phyloP scores from a whole-genome alignment of 2,329 filamentous ascomycete genomes.

The Bretziella fagacearum region DNA sequence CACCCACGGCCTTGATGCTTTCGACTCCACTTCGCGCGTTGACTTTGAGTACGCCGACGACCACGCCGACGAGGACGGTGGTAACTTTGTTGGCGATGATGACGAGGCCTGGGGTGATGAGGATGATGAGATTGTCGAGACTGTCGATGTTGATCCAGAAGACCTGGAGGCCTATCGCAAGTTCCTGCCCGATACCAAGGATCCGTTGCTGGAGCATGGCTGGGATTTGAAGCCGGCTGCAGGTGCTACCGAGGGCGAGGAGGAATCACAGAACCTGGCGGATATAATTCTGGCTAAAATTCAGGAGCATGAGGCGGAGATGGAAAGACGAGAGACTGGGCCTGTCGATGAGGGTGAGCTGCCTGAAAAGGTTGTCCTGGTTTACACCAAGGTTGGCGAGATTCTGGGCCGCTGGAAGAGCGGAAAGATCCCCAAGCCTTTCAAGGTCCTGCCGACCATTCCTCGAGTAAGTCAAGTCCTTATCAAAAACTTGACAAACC shows the following conservation, averaged over 20 bases:
- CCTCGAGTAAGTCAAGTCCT: slow-evolving; percentile 28
- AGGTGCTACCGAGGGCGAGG: slow-evolving; percentile 24
- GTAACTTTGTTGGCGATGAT: slow-evolving; percentile 3
- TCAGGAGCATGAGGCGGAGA: slow-evolving; percentile 65
- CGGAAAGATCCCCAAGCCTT: slow-evolving; percentile 68
- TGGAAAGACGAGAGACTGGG: slow-evolving; percentile 26
- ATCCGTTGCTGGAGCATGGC: slow-evolving; percentile 55
- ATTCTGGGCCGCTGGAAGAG: slow-evolving; percentile 15
- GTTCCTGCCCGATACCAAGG: slow-evolving; percentile 62
- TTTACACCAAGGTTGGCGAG: slow-evolving; percentile 54
- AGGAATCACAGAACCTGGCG: slow-evolving; percentile 60
- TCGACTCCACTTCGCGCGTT: slow-evolving; percentile 48
- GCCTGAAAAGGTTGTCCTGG: slow-evolving; percentile 80
- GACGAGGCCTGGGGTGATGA: slow-evolving; percentile 62
- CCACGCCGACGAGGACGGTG: slow-evolving; percentile 24
- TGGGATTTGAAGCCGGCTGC: slow-evolving; percentile 32
- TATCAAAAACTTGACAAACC: too few relatives aligned
- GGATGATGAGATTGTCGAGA: slow-evolving; percentile 54
- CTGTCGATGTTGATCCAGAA: slow-evolving; percentile 69
- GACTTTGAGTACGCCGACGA: slow-evolving; percentile 38
- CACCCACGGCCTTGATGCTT: slow-evolving; percentile 26
- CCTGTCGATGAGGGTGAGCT: slow-evolving; percentile 68
- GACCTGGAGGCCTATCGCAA: slow-evolving; percentile 84
- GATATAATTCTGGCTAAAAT: slow-evolving; percentile 92
- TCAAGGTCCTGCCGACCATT: slow-evolving; percentile 88